Conservation (phyloP, 2,329 filamentous ascomycete species). For the Ophiostoma australiae region DNA sequence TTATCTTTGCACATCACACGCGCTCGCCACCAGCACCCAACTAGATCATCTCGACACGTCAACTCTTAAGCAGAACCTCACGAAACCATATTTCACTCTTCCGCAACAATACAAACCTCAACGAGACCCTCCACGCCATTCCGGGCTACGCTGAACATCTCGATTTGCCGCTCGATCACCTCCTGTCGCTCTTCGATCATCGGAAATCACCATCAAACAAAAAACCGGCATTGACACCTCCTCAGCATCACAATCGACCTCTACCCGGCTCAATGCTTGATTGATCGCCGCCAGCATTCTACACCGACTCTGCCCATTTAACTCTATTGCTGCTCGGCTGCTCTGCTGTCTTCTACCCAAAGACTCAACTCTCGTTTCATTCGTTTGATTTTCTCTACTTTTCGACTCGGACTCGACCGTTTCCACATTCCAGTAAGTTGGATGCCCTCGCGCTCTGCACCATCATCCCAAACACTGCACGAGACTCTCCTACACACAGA, state of each 20-base stretch:
- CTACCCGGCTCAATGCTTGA: conserved; percentile 5
- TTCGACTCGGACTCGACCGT: conserved; percentile 6
- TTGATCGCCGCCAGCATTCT: conserved; percentile 7
- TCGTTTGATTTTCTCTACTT: not conserved
- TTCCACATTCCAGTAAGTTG: conserved; percentile 14
- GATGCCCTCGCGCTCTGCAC: not conserved
- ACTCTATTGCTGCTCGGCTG: too few species aligned
- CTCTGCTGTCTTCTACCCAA: not conserved
- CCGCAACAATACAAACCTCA: not conserved
- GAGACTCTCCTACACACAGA: not conserved
- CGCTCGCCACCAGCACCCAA: not conserved
- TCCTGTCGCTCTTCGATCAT: not conserved
- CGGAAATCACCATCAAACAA: not conserved
- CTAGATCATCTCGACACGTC: not conserved
- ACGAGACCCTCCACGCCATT: not conserved
- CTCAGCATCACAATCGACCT: not conserved
- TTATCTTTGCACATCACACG: not conserved
- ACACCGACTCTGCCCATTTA: not conserved
- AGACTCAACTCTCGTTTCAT: not conserved
- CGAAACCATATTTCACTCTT: not conserved
- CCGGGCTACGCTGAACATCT: not conserved
- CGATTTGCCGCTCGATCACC: not conserved
- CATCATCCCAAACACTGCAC: not conserved
- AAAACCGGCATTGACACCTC: not conserved
- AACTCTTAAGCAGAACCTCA: not conserved